A percentile compares a stretch with the other conserved stretches of the same genome.
Conservation (phyloP, 257 asterid species). For the Nemophila menziesii region DNA sequence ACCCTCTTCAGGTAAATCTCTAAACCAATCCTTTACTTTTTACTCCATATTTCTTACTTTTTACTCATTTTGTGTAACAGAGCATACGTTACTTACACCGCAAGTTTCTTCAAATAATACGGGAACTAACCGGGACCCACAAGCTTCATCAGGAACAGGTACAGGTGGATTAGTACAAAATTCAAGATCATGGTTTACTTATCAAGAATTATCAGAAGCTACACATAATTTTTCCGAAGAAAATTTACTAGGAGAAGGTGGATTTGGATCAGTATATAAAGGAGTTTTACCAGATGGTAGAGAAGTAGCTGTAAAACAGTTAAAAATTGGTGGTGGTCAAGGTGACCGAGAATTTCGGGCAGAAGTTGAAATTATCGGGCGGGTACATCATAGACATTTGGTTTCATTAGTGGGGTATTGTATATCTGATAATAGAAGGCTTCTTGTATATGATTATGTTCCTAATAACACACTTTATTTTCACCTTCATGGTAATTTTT, state of each 20-base stretch:
- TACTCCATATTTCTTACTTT: neutral
- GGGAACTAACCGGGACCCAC: conserved; percentile 26
- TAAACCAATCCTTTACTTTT: neutral
- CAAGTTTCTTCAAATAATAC: conserved; percentile 29
- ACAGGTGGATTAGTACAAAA: conserved; percentile 60
- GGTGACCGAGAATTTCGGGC: conserved; percentile 94
- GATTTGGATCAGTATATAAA: conserved; percentile 87
- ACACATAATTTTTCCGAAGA: conserved; percentile 57
- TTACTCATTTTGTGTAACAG: conserved; percentile 29
- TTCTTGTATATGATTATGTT: conserved; percentile 76
- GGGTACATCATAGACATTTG: conserved; percentile 94
- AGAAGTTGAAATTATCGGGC: conserved; percentile 89
- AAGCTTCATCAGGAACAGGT: conserved; percentile 35
- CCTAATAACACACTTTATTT: conserved; percentile 80
- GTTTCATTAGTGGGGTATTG: conserved; percentile 93
- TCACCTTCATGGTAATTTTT: conserved; percentile 92
- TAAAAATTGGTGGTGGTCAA: conserved; percentile 67
- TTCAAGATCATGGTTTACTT: conserved; percentile 62
- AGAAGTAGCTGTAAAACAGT: conserved; percentile 84
- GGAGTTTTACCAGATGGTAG: conserved; percentile 65
- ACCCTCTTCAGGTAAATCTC: conserved; percentile 44
- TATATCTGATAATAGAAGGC: conserved; percentile 68
- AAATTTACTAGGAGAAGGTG: conserved; percentile 83
- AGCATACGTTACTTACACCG: conserved; percentile 38
- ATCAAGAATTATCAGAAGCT: conserved; percentile 60